A percentile compares a stretch with the other conserved stretches of the same genome.
These are phyloP conservation scores for Botrytis byssoidea DNA, from an alignment of 2,329 filamentous ascomycete species.

Conservation along the genomic window DNA sequence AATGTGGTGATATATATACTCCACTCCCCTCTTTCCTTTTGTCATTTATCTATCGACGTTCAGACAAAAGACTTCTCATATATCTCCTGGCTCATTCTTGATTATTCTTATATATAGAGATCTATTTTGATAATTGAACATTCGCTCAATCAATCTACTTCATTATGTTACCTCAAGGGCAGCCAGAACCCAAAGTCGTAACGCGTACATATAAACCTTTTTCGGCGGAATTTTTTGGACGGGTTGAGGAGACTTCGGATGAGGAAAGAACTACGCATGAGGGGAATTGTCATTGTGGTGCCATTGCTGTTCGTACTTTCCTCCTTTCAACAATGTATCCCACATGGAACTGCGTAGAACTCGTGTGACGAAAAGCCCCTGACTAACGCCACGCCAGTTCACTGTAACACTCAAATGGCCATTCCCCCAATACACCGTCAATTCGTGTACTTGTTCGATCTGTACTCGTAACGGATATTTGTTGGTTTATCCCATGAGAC, in stretches of 20 bases:
- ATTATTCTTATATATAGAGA: background rate
- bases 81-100: background rate
- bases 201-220: slow-evolving; percentile 14
- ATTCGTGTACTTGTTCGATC: slow-evolving; percentile 65
- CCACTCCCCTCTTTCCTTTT: background rate
- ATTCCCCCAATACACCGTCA: slow-evolving; percentile 48
- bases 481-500: slow-evolving; percentile 37
- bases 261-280: slow-evolving; percentile 44
- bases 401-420: slow-evolving; percentile 50
- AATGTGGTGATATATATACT: background rate
- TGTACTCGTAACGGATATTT: slow-evolving; percentile 53
- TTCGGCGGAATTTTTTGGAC: background rate
- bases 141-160: background rate
- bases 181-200: background rate
- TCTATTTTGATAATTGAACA: background rate
- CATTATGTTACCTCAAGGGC: background rate
- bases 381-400: slow-evolving; percentile 41
- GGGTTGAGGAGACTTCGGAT: slow-evolving; percentile 24
- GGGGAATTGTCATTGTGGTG: slow-evolving; percentile 56
- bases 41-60: background rate
- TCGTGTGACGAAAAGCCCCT: background rate
- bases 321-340: background rate
- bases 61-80: background rate
- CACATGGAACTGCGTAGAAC: background rate
- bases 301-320: slow-evolving; percentile 37